Base-by-base conservation (phyloP, 148 eudicot genomes). In the Camellia lanceoleosa region DNA sequence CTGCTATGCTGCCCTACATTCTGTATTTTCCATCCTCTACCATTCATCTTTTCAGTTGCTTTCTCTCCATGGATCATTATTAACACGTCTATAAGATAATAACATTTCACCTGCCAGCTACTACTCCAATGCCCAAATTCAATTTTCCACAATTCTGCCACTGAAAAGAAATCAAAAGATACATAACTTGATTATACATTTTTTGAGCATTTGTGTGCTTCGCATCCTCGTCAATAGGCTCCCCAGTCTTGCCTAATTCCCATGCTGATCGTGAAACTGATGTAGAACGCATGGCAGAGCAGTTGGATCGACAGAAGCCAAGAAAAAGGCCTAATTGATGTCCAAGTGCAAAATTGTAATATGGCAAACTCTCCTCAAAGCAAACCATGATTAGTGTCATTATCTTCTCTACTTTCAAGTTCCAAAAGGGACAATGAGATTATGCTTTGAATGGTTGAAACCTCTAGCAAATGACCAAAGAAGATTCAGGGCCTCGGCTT, bases 1-100 rank as follows among this genome's bases (percentile, higher is more conserved):
- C 66, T 49, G 80, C 80, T 51, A 19, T 77, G 80, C 9, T 38
- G 23, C 62, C 71, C 73, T 44, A 77, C 71, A 49, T 47, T 30
- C 16, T 20, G 19, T 63, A 66, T 76, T 23, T 20, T 65, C 43
- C 41, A 18, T 30, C 63, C 18, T 78, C 73, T 49, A 78, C 73
- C 16, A 2, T 42, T 67, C 41, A 15, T 66, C 63, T 78, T 67
- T 78, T 67, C 23, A 68, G 10, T 78, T 52, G 2, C 52, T 78
- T 64, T 65, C 46, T 19, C 49, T 60, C 56, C 16, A 64, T 64
- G 71, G 18, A 65, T 51, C 19, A 77, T 65, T 10, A 77, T 63
- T 51, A 41, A 49, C 56, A 77, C 14, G 14, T 49, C 38, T 49
- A 30, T 15, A 15, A 77, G 79, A 77, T 30, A 20, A 15, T 2